Base-by-base conservation (phyloP, 2,329 filamentous ascomycete species). In the Penicillium sclerotigenum region DNA sequence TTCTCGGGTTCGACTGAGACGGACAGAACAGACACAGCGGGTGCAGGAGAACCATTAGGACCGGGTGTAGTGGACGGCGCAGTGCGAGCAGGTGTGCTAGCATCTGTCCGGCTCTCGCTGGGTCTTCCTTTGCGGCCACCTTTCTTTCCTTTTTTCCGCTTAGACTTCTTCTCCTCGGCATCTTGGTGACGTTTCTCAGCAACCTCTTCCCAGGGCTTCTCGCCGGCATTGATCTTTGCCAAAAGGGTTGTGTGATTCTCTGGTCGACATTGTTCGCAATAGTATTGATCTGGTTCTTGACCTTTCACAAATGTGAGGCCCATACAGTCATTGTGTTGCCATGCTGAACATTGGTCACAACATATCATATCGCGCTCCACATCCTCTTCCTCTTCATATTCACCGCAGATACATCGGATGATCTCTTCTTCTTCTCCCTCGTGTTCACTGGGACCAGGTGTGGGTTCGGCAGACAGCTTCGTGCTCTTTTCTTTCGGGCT, bases 271-370 rank as follows among this genome's bases (percentile, higher is more conserved):
- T 87, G 80, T 75, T 99, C 94, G 76, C 94, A 99, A 75, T 88
- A 95, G 77, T 99, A 99, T 73, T 89, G 82, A 58, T 89, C 89
- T 29, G 89, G 88, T 53, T 90, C 81, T 67, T 92, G 85, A 57
- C 92, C 77, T 55, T 82, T 89, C 31, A 87, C 84, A 65, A 89
- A 91, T 45, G 87, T 85, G 67, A 97, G 84, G 51, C 90, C 91
- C 80, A 99, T 90, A 72, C 94, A 99, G 61, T 95, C 87, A 69
- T 97, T 97, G 75, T 99, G 94, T 75, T 99, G 94, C 94, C 94
- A 99, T 40, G 88, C 93, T 47, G 85, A 86, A 75, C 94, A 99
- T 45, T 84, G 85, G 74, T 99, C 94, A 78, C 94, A 99, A 59
- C 89, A 91, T 68, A 99, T 96, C 91, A 96, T 97, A 50, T 91